Conservation (phyloP, 1,284 basidiomycete species). For the Coriolopsis trogii region DNA sequence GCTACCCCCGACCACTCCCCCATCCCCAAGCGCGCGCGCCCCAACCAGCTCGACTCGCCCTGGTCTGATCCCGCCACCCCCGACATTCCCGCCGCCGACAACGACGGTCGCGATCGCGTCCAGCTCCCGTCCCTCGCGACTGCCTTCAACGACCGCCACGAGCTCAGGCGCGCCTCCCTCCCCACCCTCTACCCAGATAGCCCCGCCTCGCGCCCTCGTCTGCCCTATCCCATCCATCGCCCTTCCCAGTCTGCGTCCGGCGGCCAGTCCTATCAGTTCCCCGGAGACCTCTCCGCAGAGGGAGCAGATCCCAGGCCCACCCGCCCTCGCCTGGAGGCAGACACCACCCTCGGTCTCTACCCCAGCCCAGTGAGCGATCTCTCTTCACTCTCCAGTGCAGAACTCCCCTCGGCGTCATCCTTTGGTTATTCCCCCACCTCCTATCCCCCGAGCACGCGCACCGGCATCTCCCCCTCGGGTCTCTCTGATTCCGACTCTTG, state of each 20-base stretch:
- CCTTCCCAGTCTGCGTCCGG: slow-evolving; percentile 50
- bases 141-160: slow-evolving; percentile 62
- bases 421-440: slow-evolving; percentile 38
- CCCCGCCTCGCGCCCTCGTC: slow-evolving; percentile 37
- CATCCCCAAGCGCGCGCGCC: slow-evolving; percentile 48
- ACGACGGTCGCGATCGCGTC: slow-evolving; percentile 54
- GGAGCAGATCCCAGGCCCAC: slow-evolving; percentile 35
- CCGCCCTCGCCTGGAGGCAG: slow-evolving; percentile 54
- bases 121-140: slow-evolving; percentile 74
- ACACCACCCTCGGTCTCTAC: slow-evolving; percentile 48
- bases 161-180: slow-evolving; percentile 63
- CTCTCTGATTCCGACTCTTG: slow-evolving; percentile 44
- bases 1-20: slow-evolving; percentile 56
- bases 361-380: slow-evolving; percentile 43
- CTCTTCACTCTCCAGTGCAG: slow-evolving; percentile 40
- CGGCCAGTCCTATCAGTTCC: slow-evolving; percentile 66
- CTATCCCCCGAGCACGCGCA: slow-evolving; percentile 25
- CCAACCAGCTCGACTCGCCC: slow-evolving; percentile 26
- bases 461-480: slow-evolving; percentile 41
- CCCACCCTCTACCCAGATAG: slow-evolving; percentile 59
- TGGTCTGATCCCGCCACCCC: slow-evolving; percentile 52
- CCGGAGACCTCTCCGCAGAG: slow-evolving; percentile 42
- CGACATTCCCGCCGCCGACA: slow-evolving; percentile 44
- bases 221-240: slow-evolving; percentile 45
- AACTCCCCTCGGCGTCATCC: slow-evolving; percentile 39